phyloP scores from a whole-genome alignment of 2,329 filamentous ascomycete species.

The Rhytidhysteron rufulum region DNA sequence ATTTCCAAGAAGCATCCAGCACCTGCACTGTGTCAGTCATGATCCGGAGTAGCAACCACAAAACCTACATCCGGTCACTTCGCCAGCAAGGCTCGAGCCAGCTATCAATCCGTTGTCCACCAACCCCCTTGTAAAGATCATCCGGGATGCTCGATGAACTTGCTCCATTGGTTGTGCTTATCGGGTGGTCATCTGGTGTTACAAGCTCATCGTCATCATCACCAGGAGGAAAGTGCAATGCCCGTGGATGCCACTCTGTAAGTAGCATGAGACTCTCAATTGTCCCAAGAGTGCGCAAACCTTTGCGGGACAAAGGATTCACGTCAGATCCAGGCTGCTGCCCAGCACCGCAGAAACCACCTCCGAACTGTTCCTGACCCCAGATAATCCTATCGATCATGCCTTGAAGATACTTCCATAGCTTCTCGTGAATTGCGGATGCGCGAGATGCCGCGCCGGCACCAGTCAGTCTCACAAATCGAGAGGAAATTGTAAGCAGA shows the following conservation, averaged over 20 bases:
- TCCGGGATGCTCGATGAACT: conserved; percentile 20
- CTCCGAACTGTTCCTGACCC: conserved; percentile 94
- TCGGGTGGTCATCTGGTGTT: conserved; percentile 65
- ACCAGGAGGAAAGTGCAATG: conserved; percentile 82
- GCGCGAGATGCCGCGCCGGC: conserved; percentile 72
- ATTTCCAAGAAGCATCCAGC: conserved; percentile 94
- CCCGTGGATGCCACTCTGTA: conserved; percentile 95
- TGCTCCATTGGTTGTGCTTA: conserved; percentile 58
- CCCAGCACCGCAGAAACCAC: conserved; percentile 75
- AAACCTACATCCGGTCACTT: conserved; percentile 66
- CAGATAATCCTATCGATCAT: conserved; percentile 96
- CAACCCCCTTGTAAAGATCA: conserved; percentile 53
- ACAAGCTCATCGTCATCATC: conserved; percentile 63
- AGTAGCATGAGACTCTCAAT: conserved; percentile 92
- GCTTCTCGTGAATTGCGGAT: conserved; percentile 87
- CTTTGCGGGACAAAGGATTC: conserved; percentile 57
- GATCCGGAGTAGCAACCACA: not conserved
- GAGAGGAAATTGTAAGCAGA: conserved; percentile 83
- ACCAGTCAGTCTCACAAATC: conserved; percentile 76
- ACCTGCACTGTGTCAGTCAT: conserved; percentile 31
- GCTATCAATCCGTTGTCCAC: conserved; percentile 82
- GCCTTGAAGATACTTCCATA: conserved; percentile 89
- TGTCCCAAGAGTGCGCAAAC: conserved; percentile 83
- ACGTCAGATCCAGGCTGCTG: conserved; percentile 63
- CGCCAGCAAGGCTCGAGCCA: conserved; percentile 97